Conservation (phyloP, 2,329 filamentous ascomycete genomes). For the Cladobotryum mycophilum region DNA sequence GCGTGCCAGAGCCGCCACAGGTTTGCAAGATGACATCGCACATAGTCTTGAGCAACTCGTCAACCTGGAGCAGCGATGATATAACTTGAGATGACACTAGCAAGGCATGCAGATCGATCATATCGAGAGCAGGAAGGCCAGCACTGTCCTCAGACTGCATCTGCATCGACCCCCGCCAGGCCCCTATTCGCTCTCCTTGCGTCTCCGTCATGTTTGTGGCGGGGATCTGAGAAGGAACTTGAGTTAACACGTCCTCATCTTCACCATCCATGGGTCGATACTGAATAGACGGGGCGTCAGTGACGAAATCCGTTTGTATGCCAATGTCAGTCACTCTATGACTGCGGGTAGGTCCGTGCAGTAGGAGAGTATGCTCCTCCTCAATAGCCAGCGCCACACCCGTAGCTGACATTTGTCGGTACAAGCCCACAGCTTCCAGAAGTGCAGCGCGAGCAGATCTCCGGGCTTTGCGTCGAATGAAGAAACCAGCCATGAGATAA, state of each 20-base stretch:
- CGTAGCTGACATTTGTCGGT: constrained; percentile 60
- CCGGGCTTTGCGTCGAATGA: constrained; percentile 58
- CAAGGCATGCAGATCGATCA: constrained; percentile 76
- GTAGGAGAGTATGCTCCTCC: constrained; percentile 59
- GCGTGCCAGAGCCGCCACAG: constrained; percentile 62
- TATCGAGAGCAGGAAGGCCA: constrained; percentile 68
- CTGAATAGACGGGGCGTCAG: constrained; percentile 46
- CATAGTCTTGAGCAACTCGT: constrained; percentile 72
- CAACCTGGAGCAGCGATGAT: constrained; percentile 69
- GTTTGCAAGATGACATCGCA: constrained; percentile 75
- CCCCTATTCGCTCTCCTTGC: constrained; percentile 53
- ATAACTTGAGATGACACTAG: constrained; percentile 73
- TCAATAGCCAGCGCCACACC: constrained; percentile 65
- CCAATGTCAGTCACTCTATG: constrained; percentile 55
- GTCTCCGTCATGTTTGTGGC: constrained; percentile 42
- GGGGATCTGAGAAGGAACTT: constrained; percentile 24
- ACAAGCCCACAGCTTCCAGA: constrained; percentile 61
- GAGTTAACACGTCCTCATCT: constrained; percentile 35
- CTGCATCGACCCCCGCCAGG: constrained; percentile 57
- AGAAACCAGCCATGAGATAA: constrained; percentile 67
- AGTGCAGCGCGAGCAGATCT: constrained; percentile 64
- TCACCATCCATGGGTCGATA: constrained; percentile 44
- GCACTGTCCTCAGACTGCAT: constrained; percentile 49
- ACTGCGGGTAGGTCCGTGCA: constrained; percentile 56
- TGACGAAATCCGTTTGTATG: constrained; percentile 65